Percentiles rank a stretch among this genome's conserved stretches.
Conservation (phyloP, 208 protist genomes). For the Trypanosoma rangeli region DNA sequence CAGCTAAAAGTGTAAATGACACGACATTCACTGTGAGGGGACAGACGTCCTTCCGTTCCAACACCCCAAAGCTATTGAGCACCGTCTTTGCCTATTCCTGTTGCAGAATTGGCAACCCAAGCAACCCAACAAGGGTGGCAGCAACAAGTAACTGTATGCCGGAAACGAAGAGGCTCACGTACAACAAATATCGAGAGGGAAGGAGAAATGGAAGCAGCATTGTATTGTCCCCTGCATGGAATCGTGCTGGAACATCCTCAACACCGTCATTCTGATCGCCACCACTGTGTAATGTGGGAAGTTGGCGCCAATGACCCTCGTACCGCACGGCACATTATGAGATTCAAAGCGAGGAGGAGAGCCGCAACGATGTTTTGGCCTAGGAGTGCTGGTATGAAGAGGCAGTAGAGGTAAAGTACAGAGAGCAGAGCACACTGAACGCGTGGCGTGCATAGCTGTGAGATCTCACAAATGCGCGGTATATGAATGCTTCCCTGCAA, state of each 20-base stretch:
- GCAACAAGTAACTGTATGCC: slow-evolving; percentile 5
- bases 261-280: background rate
- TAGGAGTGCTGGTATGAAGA: slow-evolving; percentile 17
- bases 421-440: background rate
- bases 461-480: background rate
- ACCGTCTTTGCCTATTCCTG: slow-evolving; percentile 2
- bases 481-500: background rate
- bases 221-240: background rate
- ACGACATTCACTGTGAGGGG: slow-evolving; percentile 5
- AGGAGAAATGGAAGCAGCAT: background rate
- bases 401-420: slow-evolving; percentile 6
- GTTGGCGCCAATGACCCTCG: background rate
- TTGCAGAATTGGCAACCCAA: background rate
- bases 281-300: background rate
- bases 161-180: background rate
- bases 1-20: background rate
- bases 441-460: background rate
- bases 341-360: slow-evolving; percentile 9
- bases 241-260: background rate
- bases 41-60: slow-evolving; percentile 4
- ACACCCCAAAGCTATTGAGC: slow-evolving; percentile 19
- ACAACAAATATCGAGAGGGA: slow-evolving; percentile 1
- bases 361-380: slow-evolving; percentile 17
- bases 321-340: slow-evolving; percentile 4
- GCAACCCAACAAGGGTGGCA: background rate